Evolutionary conservation across 495 filamentous ascomycete genomes (phyloP).

Genomic region (Margaritispora aquatica): DNA sequence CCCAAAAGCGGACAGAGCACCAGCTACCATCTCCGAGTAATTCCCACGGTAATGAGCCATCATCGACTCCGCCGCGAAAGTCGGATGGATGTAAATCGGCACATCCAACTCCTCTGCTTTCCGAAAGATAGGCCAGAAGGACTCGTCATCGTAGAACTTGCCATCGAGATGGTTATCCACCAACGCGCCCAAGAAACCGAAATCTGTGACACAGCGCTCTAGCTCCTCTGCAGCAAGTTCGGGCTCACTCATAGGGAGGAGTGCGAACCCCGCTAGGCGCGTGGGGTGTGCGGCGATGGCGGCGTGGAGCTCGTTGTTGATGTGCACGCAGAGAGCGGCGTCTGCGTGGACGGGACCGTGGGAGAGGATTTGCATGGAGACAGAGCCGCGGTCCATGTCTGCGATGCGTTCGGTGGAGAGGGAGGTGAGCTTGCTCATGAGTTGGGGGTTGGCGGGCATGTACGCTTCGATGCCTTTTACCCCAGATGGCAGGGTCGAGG

Average conservation of each 20-base stretch:
- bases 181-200: conserved; percentile 50
- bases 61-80: conserved; percentile 41
- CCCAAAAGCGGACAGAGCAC: conserved; percentile 31
- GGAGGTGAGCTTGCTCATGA: conserved; percentile 7
- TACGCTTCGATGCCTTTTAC: conserved; percentile 13
- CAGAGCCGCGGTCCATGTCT: conserved; percentile 43
- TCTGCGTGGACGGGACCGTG: conserved; percentile 35
- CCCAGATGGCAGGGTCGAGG: conserved; percentile 25
- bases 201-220: conserved; percentile 36
- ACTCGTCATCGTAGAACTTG: conserved; percentile 36
- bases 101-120: conserved; percentile 46
- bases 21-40: conserved; percentile 28
- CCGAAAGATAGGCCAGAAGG: conserved; percentile 36
- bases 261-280: conserved; percentile 49
- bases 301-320: conserved; percentile 47
- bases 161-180: conserved; percentile 44
- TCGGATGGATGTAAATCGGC: conserved; percentile 56
- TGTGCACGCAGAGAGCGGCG: conserved; percentile 31
- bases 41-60: conserved; percentile 39
- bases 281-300: conserved; percentile 36
- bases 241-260: conserved; percentile 41
- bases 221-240: conserved; percentile 42
- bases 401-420: conserved; percentile 37
- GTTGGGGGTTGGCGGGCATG: conserved; percentile 30
- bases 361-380: conserved; percentile 52